Conservation (phyloP, 208 protist genomes). For the Wallacemonas collosoma region DNA sequence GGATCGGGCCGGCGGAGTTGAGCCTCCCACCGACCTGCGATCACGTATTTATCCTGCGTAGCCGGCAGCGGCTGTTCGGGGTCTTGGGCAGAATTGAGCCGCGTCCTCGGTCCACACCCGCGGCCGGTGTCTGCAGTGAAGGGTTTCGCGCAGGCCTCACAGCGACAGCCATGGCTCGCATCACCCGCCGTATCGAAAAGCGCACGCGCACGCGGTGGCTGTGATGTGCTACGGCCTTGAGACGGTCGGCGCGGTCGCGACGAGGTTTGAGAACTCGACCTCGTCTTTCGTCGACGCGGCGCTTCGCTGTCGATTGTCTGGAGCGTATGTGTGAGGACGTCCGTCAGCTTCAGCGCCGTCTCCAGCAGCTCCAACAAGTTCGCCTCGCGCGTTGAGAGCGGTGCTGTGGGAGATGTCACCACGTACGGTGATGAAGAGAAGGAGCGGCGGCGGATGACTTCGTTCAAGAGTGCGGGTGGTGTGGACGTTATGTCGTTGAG, state of each 20-base stretch:
- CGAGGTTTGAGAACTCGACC: too few species aligned
- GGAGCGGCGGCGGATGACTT: constrained; percentile 10
- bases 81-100: too few species aligned
- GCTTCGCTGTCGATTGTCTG: neutral
- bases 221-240: too few species aligned
- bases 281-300: too few species aligned
- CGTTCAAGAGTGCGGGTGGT: neutral
- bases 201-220: too few species aligned
- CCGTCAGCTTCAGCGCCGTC: constrained; percentile 4
- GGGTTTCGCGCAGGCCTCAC: too few species aligned
- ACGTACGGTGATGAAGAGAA: constrained; percentile 15
- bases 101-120: too few species aligned
- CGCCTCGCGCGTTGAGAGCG: constrained; percentile 12
- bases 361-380: constrained; percentile 9
- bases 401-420: neutral
- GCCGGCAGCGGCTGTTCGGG: too few species aligned
- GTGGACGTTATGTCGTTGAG: neutral
- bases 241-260: too few species aligned
- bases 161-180: too few species aligned
- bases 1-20: constrained; percentile 7
- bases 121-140: too few species aligned
- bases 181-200: too few species aligned
- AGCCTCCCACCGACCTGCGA: constrained; percentile 2
- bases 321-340: neutral
- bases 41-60: neutral